Conservation (phyloP, 768 basidiomycete genomes). For the Clathrus columnatus region DNA sequence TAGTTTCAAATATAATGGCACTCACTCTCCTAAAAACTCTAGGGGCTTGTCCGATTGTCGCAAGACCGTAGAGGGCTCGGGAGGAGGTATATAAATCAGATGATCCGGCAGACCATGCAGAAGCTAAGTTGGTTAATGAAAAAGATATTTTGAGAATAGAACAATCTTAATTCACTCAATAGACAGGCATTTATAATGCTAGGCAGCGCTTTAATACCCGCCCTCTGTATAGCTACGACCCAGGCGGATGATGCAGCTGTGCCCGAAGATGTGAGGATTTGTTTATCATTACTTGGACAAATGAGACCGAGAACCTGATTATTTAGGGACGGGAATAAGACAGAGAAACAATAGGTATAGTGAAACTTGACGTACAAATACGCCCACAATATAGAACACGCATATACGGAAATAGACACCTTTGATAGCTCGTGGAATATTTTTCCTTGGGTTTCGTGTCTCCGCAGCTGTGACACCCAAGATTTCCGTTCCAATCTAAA, state of each 20-base stretch:
- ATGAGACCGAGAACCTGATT: conserved; percentile 31
- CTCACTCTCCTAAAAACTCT: conserved; percentile 37
- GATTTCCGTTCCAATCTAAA: conserved; percentile 39
- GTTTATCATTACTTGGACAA: conserved; percentile 25
- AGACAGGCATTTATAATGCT: conserved; percentile 64
- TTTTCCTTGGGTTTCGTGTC: conserved; percentile 32
- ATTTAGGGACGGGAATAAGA: background rate
- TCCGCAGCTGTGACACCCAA: conserved; percentile 36
- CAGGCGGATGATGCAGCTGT: conserved; percentile 28
- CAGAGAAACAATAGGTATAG: background rate
- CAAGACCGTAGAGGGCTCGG: conserved; percentile 40
- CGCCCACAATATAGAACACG: conserved; percentile 24
- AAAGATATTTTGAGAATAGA: background rate
- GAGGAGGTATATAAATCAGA: conserved; percentile 45
- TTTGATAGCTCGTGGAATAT: conserved; percentile 33
- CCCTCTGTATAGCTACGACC: conserved; percentile 30
- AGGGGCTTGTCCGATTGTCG: conserved; percentile 45
- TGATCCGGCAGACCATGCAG: conserved; percentile 49
- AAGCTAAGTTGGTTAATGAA: conserved; percentile 28
- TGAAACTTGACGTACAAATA: conserved; percentile 16
- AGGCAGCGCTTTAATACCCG: conserved; percentile 31
- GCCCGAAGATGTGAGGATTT: conserved; percentile 21
- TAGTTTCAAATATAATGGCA: too few species aligned
- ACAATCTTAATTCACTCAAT: conserved; percentile 35
- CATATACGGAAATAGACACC: conserved; percentile 31